phyloP scores from a whole-genome alignment of 1,284 basidiomycete genomes.

The Tilletia indica region DNA sequence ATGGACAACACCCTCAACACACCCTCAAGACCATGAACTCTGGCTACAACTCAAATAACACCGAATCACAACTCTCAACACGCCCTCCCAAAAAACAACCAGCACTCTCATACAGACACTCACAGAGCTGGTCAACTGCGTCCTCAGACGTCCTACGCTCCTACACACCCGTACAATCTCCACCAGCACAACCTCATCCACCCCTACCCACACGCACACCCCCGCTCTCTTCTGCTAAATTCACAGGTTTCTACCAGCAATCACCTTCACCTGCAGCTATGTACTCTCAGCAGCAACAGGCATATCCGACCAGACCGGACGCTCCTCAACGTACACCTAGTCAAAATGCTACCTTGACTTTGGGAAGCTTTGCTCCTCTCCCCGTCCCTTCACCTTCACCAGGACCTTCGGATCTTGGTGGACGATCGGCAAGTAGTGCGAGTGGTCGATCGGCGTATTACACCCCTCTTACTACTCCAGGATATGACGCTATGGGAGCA shows the following conservation, averaged over 20 bases:
- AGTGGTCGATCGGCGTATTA: neutral
- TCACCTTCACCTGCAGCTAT: neutral
- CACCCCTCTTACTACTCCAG: neutral
- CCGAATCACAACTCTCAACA: neutral
- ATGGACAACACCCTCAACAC: neutral
- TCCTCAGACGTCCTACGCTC: constrained; percentile 12
- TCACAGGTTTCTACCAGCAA: neutral
- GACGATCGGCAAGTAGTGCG: neutral
- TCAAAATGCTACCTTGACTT: neutral
- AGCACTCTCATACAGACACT: neutral
- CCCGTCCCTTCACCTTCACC: neutral
- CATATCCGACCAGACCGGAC: neutral
- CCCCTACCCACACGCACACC: constrained; percentile 6
- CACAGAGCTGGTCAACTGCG: neutral
- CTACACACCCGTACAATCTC: neutral
- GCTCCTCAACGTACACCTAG: neutral
- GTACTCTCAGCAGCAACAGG: constrained; percentile 11
- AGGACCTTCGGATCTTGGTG: neutral
- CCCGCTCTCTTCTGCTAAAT: neutral
- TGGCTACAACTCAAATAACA: neutral
- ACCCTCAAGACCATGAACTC: constrained; percentile 5
- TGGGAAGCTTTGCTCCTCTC: constrained; percentile 7
- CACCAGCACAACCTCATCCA: neutral
- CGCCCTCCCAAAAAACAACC: constrained; percentile 2
- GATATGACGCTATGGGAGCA: no score